Percentiles rank a stretch among this genome's conserved stretches.
Evolutionary conservation across 805 yeast species (phyloP).

Genomic region (Candida tallmaniae): DNA sequence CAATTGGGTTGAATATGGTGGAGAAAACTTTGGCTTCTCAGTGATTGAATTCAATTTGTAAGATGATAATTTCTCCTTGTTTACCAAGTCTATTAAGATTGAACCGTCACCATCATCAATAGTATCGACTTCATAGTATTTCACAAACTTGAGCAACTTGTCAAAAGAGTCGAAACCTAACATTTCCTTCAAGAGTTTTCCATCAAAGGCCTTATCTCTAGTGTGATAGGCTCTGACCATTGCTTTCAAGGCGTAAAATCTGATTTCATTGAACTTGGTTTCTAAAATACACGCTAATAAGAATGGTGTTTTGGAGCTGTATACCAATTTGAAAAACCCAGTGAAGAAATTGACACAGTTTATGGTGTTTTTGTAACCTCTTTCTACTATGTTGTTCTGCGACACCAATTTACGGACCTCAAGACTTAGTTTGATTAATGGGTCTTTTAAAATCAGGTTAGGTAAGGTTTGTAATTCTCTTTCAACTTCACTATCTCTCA

Average conservation of each 20-base stretch:
- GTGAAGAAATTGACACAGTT: constrained; percentile 60
- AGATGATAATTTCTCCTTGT: constrained; percentile 37
- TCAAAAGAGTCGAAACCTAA: constrained; percentile 66
- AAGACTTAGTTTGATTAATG: constrained; percentile 64
- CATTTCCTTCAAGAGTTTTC: constrained; percentile 40
- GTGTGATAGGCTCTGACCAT: constrained; percentile 65
- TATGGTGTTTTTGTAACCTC: constrained; percentile 45
- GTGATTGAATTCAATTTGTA: constrained; percentile 35
- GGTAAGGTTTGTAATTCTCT: constrained; percentile 72
- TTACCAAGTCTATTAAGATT: constrained; percentile 33
- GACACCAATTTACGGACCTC: constrained; percentile 62
- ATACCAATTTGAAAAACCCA: constrained; percentile 55
- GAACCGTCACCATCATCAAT: constrained; percentile 26
- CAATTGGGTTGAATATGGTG: constrained; percentile 28
- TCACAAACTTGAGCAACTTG: constrained; percentile 53
- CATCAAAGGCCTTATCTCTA: constrained; percentile 62
- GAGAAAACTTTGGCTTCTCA: constrained; percentile 37
- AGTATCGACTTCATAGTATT: constrained; percentile 56
- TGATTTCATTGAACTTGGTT: constrained; percentile 70
- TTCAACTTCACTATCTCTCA: constrained; percentile 82
- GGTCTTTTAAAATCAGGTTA: constrained; percentile 44
- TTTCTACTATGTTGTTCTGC: constrained; percentile 54
- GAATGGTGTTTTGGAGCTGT: constrained; percentile 52
- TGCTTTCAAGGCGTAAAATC: constrained; percentile 68
- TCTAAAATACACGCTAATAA: constrained; percentile 73